These are phyloP conservation scores for Paraphaeosphaeria sporulosa DNA, from an alignment of 2,329 filamentous ascomycete species.

Conservation along the genomic window DNA sequence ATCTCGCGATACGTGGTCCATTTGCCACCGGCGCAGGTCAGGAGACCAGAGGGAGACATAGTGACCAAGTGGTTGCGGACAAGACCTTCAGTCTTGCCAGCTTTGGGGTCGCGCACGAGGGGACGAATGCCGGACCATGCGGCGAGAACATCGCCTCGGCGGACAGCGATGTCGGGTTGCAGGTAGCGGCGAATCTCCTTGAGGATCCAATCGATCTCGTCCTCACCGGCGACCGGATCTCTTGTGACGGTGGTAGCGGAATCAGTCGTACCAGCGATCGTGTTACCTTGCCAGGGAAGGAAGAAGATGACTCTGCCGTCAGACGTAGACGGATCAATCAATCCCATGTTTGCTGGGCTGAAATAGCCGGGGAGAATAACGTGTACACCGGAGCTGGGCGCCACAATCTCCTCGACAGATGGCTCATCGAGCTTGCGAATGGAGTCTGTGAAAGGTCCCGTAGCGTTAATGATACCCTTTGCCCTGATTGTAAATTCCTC, in stretches of 20 bases:
- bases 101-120: constrained; percentile 84
- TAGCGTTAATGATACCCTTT: constrained; percentile 86
- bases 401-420: constrained; percentile 76
- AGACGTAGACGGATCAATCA: constrained; percentile 85
- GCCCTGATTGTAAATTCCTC: constrained; percentile 76
- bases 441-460: constrained; percentile 85
- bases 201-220: constrained; percentile 88
- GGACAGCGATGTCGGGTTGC: constrained; percentile 83
- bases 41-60: constrained; percentile 77
- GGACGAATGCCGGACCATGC: constrained; percentile 90
- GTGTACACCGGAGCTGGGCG: constrained; percentile 85
- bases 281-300: constrained; percentile 91
- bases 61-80: constrained; percentile 87
- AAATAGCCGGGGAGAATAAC: constrained; percentile 88
- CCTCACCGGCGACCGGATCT: constrained; percentile 79
- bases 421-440: constrained; percentile 86
- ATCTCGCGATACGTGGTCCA: constrained; percentile 95
- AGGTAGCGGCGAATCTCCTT: constrained; percentile 83
- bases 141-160: constrained; percentile 85
- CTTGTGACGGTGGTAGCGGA: constrained; percentile 74
- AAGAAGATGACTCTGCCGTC: constrained; percentile 94
- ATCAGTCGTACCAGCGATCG: constrained; percentile 88
- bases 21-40: constrained; percentile 88
- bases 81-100: constrained; percentile 83
- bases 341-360: constrained; percentile 83